Evolutionary conservation across 805 yeast species (phyloP), one percentile per base, ranked within the genome.

Genomic region (Saccharomyces kudriavzevii): DNA sequence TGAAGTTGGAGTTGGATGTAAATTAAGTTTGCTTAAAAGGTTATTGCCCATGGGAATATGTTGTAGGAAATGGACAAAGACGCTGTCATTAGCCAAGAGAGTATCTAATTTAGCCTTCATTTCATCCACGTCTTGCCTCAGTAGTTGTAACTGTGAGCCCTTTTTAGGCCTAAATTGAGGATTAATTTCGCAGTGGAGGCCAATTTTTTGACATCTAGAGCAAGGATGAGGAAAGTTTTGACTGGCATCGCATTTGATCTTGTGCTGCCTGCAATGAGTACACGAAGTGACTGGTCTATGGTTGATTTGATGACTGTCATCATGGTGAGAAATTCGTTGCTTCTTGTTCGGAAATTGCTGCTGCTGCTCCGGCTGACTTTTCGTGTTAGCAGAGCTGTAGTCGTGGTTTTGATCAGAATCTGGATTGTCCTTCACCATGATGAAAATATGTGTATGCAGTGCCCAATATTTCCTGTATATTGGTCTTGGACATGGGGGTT

Each of bases 251-350:
- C 97, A 91, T 66, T 86, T 87, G 68, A 91, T 89, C 70, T 91
- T 91, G 68, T 90, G 97, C 66, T 91, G 97, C 50, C 97, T 81
- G 66, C 97, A 91, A 67, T 89, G 94, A 0, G 96, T 88, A 66
- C 97, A 91, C 2, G 96, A 86, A 0, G 96, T 89, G 1, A 90
- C 95, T 0, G 96, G 96, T 53, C 97, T 73, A 63, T 87, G 92
- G 1, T 85, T 57, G 11, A 50, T 40, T 9, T 45, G 13, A 40
- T 35, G 43, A 17, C 43, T 35, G 43, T 35, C 43, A 35, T 35
- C 43, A 35, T 35, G 43, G 11, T 35, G 43, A 35, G 43, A 20
- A 9, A 35, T 35, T 35, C 43, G 43, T 35, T 35, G 43, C 17
- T 35, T 35, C 11, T 35, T 35, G 22, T 17, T 35, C 8, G 43